phyloP scores from a whole-genome alignment of 306 rosid genomes.

The Lathyrus oleraceus region DNA sequence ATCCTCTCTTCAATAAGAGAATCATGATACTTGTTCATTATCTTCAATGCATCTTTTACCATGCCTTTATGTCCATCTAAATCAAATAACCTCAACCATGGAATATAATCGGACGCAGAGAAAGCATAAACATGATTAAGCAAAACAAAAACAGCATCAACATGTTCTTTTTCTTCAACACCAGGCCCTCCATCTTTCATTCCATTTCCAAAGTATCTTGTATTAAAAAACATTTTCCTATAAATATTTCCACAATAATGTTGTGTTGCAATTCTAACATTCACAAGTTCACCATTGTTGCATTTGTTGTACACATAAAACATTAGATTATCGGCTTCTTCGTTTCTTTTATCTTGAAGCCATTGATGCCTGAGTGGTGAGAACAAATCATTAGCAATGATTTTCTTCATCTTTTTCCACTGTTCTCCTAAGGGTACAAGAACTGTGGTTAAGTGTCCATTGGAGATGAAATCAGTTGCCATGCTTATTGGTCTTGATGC shows the following conservation, averaged over 20 bases:
- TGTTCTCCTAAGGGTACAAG: not conserved
- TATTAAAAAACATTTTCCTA: not conserved
- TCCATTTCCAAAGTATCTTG: not conserved
- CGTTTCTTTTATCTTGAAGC: not conserved
- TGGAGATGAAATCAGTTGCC: not conserved
- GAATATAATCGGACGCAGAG: not conserved
- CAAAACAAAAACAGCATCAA: not conserved
- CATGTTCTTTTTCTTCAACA: not conserved
- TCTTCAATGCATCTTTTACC: constrained; percentile 29
- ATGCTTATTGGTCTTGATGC: not conserved
- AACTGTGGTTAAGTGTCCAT: not conserved
- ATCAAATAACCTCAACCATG: constrained; percentile 36
- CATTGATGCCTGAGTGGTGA: not conserved
- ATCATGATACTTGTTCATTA: constrained; percentile 35
- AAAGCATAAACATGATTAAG: not conserved
- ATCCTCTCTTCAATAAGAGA: constrained; percentile 38
- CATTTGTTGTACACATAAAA: not conserved
- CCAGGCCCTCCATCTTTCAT: constrained; percentile 10
- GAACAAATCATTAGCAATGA: not conserved
- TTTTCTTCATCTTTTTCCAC: constrained; percentile 2
- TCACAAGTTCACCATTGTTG: not conserved
- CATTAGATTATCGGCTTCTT: not conserved
- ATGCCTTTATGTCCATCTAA: constrained; percentile 35
- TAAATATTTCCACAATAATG: not conserved
- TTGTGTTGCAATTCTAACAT: not conserved